These are phyloP conservation scores for Capsicum chinense DNA, from an alignment of 257 asterid species.

Conservation along the genomic window DNA sequence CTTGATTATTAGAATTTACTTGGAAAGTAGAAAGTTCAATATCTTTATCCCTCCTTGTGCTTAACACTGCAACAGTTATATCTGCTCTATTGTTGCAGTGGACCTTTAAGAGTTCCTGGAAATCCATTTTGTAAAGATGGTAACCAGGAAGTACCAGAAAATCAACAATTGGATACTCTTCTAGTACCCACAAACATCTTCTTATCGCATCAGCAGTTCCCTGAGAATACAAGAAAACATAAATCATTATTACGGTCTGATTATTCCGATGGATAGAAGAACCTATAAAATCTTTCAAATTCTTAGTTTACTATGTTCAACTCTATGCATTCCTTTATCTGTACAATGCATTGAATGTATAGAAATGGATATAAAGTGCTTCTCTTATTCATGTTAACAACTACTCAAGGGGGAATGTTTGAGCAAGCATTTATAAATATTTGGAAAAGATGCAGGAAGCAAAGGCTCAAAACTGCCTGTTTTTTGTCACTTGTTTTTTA, in stretches of 20 bases:
- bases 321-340: neutral
- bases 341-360: neutral
- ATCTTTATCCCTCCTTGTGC: conserved; percentile 40
- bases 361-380: neutral
- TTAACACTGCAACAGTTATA: conserved; percentile 60
- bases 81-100: conserved; percentile 55
- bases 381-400: neutral
- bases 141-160: conserved; percentile 85
- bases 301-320: neutral
- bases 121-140: conserved; percentile 87
- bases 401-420: neutral
- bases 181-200: conserved; percentile 77
- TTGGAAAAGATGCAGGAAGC: too few species aligned
- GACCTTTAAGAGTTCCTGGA: conserved; percentile 59
- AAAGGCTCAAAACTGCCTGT: neutral
- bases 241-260: neutral
- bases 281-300: neutral
- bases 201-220: conserved; percentile 93
- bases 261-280: neutral
- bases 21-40: conserved; percentile 57
- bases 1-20: conserved; percentile 52
- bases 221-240: conserved; percentile 39
- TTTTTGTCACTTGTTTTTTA: conserved; percentile 8
- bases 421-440: neutral
- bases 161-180: conserved; percentile 63